Conservation (phyloP, 192 early-diverging fungal species). For the Mortierella claussenii region DNA sequence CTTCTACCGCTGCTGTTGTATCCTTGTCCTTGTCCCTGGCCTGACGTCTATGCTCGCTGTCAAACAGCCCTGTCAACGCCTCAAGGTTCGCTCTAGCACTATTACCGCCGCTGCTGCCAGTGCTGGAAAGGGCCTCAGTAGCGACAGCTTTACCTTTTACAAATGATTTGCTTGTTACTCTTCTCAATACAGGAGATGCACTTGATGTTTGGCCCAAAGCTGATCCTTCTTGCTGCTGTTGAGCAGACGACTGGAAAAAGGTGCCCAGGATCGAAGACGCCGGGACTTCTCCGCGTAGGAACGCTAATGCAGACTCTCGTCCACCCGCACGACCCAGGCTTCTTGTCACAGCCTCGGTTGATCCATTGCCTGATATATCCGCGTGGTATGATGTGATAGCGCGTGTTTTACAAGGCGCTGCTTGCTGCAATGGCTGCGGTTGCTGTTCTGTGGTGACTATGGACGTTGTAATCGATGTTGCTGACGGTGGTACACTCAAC, state of each 20-base stretch:
- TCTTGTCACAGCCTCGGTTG: constrained; percentile 13
- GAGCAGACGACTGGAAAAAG: constrained; percentile 24
- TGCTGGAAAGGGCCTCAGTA: background rate
- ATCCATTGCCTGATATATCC: background rate
- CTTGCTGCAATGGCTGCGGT: background rate
- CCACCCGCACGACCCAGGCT: constrained; percentile 30
- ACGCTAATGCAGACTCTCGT: constrained; percentile 37
- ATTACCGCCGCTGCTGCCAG: background rate
- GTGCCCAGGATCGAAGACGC: constrained; percentile 28
- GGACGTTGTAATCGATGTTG: background rate
- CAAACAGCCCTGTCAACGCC: background rate
- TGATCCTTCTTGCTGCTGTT: background rate
- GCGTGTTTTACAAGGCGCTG: constrained; percentile 2
- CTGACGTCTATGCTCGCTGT: background rate
- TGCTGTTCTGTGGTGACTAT: too few relatives aligned
- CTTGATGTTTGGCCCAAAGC: background rate
- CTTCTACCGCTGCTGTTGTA: too few relatives aligned
- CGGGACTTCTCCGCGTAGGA: constrained; percentile 23
- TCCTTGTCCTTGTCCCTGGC: background rate
- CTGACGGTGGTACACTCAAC: too few relatives aligned
- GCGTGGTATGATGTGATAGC: constrained; percentile 17
- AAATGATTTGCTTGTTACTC: background rate
- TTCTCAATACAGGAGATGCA: background rate
- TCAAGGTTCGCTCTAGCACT: background rate
- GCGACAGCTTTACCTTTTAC: constrained; percentile 20